Percentiles rank a stretch among this genome's conserved stretches.
Conservation (phyloP, 2,329 filamentous ascomycete genomes). For the Akanthomyces dipterigenus region DNA sequence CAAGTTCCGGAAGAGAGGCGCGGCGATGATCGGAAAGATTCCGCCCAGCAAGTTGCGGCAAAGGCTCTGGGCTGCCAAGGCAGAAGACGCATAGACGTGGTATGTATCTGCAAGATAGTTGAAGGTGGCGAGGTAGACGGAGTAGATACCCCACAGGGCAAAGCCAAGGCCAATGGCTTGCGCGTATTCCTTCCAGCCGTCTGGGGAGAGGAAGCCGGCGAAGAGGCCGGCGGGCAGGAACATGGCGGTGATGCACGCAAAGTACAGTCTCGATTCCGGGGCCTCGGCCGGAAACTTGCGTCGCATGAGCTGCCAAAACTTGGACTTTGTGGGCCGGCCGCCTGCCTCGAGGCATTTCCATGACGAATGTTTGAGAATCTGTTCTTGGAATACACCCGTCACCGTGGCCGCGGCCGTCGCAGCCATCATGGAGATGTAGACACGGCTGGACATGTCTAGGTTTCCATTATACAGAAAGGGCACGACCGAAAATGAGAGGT, state of each 20-base stretch:
- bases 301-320: conserved; percentile 40
- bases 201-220: conserved; percentile 26
- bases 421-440: conserved; percentile 67
- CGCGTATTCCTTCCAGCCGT: conserved; percentile 19
- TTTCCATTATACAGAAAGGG: conserved; percentile 65
- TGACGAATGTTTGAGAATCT: conserved; percentile 44
- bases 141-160: conserved; percentile 80
- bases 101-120: conserved; percentile 91
- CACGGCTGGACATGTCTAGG: conserved; percentile 61
- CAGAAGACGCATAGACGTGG: conserved; percentile 75
- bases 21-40: conserved; percentile 70
- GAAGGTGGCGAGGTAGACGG: conserved; percentile 80
- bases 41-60: conserved; percentile 81
- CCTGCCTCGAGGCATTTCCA: conserved; percentile 22
- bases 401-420: conserved; percentile 60
- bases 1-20: conserved; percentile 64
- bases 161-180: conserved; percentile 56
- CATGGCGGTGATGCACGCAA: conserved; percentile 67
- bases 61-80: conserved; percentile 78
- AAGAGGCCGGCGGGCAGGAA: conserved; percentile 76
- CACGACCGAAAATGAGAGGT: conserved; percentile 75
- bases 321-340: conserved; percentile 20
- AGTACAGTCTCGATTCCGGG: conserved; percentile 77
- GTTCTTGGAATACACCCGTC: conserved; percentile 66
- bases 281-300: conserved; percentile 41